These are phyloP conservation scores for Fusarium poae DNA, from an alignment of 2,329 filamentous ascomycete species.

Conservation along the genomic window DNA sequence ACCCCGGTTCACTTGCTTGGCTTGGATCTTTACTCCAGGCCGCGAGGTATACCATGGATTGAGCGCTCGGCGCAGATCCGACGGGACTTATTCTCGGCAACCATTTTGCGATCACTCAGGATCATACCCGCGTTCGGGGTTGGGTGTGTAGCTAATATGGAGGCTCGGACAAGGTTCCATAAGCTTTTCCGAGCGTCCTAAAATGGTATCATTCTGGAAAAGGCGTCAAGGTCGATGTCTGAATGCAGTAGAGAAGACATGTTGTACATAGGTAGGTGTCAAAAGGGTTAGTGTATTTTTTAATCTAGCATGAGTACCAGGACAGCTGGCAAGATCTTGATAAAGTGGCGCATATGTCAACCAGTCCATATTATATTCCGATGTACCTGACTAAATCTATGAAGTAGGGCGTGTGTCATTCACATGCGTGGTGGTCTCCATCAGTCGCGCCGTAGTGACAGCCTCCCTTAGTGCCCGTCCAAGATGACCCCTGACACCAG, in stretches of 20 bases:
- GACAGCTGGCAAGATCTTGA: background rate
- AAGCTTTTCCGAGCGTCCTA: conserved; percentile 10
- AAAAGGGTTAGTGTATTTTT: background rate
- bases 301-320: background rate
- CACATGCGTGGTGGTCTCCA: conserved; percentile 56
- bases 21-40: conserved; percentile 41
- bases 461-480: conserved; percentile 61
- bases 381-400: conserved; percentile 8
- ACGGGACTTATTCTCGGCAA: conserved; percentile 46
- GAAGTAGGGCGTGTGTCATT: conserved; percentile 54
- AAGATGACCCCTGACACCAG: conserved; percentile 61
- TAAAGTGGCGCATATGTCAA: fast-evolving
- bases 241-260: background rate
- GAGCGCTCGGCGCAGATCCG: conserved; percentile 43
- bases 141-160: conserved; percentile 49
- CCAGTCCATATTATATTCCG: background rate
- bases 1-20: conserved; percentile 51
- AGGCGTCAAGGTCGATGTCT: fast-evolving
- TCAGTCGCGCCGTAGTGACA: conserved; percentile 59
- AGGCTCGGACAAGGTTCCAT: conserved; percentile 38
- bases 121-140: conserved; percentile 53
- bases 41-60: conserved; percentile 15
- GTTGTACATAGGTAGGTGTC: background rate
- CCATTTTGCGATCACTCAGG: conserved; percentile 47
- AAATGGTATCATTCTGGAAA: background rate